Percentiles rank a stretch among this genome's conserved stretches.
phyloP scores from a whole-genome alignment of 345 rosid species.

The Corchorus olitorius region DNA sequence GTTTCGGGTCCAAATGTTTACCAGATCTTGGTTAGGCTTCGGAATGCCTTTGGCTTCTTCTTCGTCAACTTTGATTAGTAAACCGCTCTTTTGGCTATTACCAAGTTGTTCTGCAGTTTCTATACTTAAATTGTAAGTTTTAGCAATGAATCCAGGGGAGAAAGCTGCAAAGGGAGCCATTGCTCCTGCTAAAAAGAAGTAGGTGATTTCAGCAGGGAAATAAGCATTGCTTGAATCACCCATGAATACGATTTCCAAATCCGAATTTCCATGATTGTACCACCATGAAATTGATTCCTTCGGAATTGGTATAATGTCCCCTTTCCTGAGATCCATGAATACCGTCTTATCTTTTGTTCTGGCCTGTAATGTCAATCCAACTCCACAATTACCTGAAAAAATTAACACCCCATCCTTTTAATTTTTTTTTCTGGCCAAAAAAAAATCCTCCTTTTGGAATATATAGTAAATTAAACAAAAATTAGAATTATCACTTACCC shows the following conservation, averaged over 20 bases:
- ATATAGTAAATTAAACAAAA: too few relatives aligned
- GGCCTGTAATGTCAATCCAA: slow-evolving; percentile 18
- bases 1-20: slow-evolving; percentile 16
- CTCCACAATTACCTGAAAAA: slow-evolving; percentile 29
- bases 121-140: slow-evolving; percentile 12
- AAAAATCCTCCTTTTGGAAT: too few relatives aligned
- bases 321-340: slow-evolving; percentile 26
- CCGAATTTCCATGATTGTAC: slow-evolving; percentile 30
- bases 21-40: not conserved
- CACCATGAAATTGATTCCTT: slow-evolving; percentile 36
- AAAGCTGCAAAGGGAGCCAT: slow-evolving; percentile 23
- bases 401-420: not conserved
- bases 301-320: slow-evolving; percentile 33
- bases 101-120: slow-evolving; percentile 19
- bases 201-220: slow-evolving; percentile 32
- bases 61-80: slow-evolving; percentile 21
- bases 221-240: slow-evolving; percentile 31
- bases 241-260: slow-evolving; percentile 23
- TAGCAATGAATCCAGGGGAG: slow-evolving; percentile 22
- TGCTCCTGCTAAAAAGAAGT: slow-evolving; percentile 29
- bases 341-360: slow-evolving; percentile 15
- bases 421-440: too few relatives aligned
- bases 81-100: slow-evolving; percentile 19
- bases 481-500: slow-evolving; percentile 9
- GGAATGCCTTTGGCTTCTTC: slow-evolving; percentile 22